phyloP scores from a whole-genome alignment of 768 basidiomycete genomes.

The Agrocybe pediades region DNA sequence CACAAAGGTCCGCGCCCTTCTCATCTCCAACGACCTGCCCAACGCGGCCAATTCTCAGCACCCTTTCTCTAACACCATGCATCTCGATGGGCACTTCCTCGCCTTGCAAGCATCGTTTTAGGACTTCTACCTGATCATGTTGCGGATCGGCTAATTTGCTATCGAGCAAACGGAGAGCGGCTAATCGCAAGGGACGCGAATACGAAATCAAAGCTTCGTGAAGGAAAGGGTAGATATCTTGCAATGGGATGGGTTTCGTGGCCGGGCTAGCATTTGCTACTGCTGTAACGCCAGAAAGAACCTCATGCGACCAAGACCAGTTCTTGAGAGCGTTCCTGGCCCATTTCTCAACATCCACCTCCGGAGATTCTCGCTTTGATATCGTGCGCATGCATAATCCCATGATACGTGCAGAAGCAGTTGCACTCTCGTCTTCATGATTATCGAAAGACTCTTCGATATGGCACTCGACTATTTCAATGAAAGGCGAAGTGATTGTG shows the following conservation, averaged over 20 bases:
- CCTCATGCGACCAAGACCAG: conserved; percentile 63
- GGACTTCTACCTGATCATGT: conserved; percentile 48
- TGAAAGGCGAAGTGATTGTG: conserved; percentile 40
- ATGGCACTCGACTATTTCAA: conserved; percentile 43
- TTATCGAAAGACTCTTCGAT: conserved; percentile 12
- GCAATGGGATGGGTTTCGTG: conserved; percentile 35
- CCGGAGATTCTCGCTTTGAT: conserved; percentile 40
- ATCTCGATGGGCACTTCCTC: conserved; percentile 82
- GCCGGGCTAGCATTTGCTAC: conserved; percentile 37
- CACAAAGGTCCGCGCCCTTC: conserved; percentile 61
- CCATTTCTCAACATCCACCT: conserved; percentile 54
- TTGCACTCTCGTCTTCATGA: conserved; percentile 17
- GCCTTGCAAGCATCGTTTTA: conserved; percentile 71
- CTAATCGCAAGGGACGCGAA: conserved; percentile 63
- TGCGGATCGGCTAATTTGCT: conserved; percentile 49
- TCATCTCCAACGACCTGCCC: conserved; percentile 62
- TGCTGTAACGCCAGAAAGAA: conserved; percentile 54
- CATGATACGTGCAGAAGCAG: conserved; percentile 55
- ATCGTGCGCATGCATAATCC: conserved; percentile 62
- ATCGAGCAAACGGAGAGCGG: conserved; percentile 63
- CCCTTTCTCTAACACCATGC: conserved; percentile 82
- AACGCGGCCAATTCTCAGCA: conserved; percentile 74
- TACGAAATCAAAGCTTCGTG: conserved; percentile 68
- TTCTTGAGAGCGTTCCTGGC: conserved; percentile 38
- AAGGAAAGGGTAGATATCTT: conserved; percentile 54